Conservation (phyloP, 2,329 filamentous ascomycete genomes). For the Penicillium sp. region DNA sequence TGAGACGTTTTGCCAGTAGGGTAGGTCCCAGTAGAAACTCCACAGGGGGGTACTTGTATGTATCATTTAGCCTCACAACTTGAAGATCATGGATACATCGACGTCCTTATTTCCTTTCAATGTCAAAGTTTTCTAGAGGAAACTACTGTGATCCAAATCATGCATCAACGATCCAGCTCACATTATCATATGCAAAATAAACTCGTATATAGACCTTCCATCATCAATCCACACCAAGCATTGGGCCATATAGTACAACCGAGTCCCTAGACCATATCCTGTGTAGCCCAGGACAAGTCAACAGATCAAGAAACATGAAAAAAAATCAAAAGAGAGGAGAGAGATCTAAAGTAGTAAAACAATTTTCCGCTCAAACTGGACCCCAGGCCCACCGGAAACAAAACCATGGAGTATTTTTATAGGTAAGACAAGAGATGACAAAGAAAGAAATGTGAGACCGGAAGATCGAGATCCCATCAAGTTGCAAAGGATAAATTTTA, state of each 20-base stretch:
- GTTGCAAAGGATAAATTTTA: constrained; percentile 30
- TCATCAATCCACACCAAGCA: constrained; percentile 31
- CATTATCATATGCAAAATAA: constrained; percentile 19
- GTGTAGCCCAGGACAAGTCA: constrained; percentile 32
- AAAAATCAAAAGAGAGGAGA: constrained; percentile 39
- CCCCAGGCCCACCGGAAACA: constrained; percentile 25
- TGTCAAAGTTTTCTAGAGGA: not conserved
- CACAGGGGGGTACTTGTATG: no score
- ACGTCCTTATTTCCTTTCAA: not conserved
- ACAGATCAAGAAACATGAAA: constrained; percentile 22
- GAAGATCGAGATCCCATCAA: not conserved
- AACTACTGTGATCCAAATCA: not conserved
- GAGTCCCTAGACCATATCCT: constrained; percentile 33
- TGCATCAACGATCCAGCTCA: constrained; percentile 19
- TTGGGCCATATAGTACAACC: constrained; percentile 38
- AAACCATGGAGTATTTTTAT: constrained; percentile 31
- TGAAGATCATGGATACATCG: no score
- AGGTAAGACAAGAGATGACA: constrained; percentile 35
- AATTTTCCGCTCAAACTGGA: constrained; percentile 34
- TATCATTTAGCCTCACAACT: no score
- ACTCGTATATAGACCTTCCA: constrained; percentile 21
- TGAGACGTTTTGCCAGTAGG: no score
- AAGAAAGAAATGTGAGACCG: constrained; percentile 21
- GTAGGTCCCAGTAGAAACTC: no score
- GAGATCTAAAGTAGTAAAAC: constrained; percentile 37